These are phyloP conservation scores for Starmerella lactis-condensi DNA, from an alignment of 805 yeast genomes.

Conservation along the genomic window DNA sequence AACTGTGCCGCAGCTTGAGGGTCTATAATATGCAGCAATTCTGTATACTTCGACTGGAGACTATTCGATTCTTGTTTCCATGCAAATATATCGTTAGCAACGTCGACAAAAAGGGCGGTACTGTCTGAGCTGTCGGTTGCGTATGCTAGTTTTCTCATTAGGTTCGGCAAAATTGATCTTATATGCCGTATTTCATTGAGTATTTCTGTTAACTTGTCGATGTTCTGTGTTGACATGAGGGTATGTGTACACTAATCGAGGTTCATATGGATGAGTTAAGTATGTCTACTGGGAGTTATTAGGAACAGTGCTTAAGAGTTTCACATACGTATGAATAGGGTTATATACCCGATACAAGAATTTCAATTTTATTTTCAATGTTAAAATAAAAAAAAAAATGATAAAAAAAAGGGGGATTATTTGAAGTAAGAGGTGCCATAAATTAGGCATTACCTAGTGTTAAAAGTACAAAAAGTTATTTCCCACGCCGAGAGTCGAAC, in stretches of 20 bases:
- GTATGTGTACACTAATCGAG: slow-evolving; percentile 33
- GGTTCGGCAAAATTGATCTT: slow-evolving; percentile 14
- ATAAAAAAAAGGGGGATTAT: too few species aligned
- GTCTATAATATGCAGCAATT: too few species aligned
- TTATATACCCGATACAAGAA: background rate
- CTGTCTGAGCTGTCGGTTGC: slow-evolving; percentile 11
- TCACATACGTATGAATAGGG: background rate
- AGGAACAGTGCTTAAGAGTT: slow-evolving; percentile 35
- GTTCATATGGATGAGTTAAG: slow-evolving; percentile 35
- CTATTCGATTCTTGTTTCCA: slow-evolving; percentile 9
- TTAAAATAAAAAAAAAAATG: too few species aligned
- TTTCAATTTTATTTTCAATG: background rate
- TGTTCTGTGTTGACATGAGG: slow-evolving; percentile 5
- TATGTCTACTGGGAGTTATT: slow-evolving; percentile 16
- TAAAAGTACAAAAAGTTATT: too few species aligned
- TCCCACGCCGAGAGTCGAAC: slow-evolving; percentile 19
- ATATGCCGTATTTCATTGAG: slow-evolving; percentile 11
- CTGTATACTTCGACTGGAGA: slow-evolving; percentile 8
- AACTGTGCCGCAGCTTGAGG: slow-evolving; percentile 2
- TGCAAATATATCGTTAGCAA: slow-evolving; percentile 10
- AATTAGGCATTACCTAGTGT: too few species aligned
- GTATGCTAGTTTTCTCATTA: slow-evolving; percentile 12
- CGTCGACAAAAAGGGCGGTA: slow-evolving; percentile 12
- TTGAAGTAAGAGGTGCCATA: too few species aligned
- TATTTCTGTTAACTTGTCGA: slow-evolving; percentile 10